Evolutionary conservation across 106 monocot species (phyloP).

Genomic region (Dactylorhiza incarnata): DNA sequence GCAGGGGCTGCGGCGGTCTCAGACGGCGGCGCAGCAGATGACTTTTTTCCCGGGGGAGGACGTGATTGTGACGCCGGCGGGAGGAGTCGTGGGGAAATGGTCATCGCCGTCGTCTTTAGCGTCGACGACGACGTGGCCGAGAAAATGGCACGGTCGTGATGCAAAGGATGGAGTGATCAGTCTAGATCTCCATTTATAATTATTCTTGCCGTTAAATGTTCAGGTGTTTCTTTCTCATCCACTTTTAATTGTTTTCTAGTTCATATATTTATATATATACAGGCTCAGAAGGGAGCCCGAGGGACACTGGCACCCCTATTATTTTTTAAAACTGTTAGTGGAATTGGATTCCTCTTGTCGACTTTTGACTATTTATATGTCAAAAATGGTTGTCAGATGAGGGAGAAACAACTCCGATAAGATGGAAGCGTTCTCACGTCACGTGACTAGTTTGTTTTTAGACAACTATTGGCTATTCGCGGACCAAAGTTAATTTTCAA

Average conservation of each 20-base stretch:
- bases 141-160: background rate
- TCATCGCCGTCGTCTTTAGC: background rate
- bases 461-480: too few relatives aligned
- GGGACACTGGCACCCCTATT: too few relatives aligned
- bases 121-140: background rate
- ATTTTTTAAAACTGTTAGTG: too few relatives aligned
- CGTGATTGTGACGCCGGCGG: background rate
- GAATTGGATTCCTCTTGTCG: too few relatives aligned
- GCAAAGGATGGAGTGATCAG: background rate
- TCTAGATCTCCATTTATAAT: background rate
- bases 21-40: background rate
- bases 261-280: too few relatives aligned
- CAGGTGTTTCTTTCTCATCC: background rate
- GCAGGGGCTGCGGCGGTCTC: background rate
- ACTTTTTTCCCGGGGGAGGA: background rate
- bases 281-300: too few relatives aligned
- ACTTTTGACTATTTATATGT: too few relatives aligned
- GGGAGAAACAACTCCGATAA: too few relatives aligned
- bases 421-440: too few relatives aligned
- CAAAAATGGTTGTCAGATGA: too few relatives aligned
- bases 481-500: too few relatives aligned
- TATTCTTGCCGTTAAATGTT: background rate
- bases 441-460: too few relatives aligned
- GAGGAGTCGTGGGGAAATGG: background rate
- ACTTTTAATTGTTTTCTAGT: slow-evolving; percentile 11